phyloP scores from a whole-genome alignment of 169 alveolate genomes.

The Cryptosporidium parvum region DNA sequence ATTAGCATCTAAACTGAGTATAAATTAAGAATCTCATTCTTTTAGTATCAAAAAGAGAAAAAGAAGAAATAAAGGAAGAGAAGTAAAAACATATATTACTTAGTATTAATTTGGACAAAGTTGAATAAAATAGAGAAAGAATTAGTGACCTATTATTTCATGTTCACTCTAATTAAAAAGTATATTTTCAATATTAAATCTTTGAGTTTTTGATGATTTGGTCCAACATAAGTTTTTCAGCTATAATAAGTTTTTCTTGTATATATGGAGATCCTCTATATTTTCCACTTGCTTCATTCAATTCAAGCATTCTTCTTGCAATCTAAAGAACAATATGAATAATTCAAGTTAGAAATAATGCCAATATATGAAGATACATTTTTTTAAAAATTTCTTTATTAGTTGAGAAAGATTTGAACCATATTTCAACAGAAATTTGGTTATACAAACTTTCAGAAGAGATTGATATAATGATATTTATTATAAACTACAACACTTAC shows the following conservation, averaged over 20 bases:
- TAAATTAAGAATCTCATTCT: neutral
- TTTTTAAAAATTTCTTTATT: no score
- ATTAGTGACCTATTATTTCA: neutral
- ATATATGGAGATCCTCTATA: conserved; percentile 74
- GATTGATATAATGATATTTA: neutral
- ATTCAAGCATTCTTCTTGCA: conserved; percentile 58
- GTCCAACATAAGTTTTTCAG: conserved; percentile 36
- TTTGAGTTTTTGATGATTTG: conserved; percentile 32
- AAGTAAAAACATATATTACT: neutral
- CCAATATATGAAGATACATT: neutral
- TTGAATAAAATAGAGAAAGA: neutral
- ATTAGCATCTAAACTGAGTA: neutral
- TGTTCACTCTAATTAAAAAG: neutral
- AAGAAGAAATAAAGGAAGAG: neutral
- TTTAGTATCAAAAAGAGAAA: neutral
- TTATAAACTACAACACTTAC: conserved; percentile 10
- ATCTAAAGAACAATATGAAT: conserved; percentile 2
- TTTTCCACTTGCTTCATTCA: conserved; percentile 37
- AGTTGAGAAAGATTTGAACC: neutral
- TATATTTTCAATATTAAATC: neutral
- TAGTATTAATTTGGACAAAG: neutral
- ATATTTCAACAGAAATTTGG: neutral
- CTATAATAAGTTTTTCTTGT: conserved; percentile 52
- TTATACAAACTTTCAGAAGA: neutral
- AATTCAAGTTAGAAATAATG: neutral